These are phyloP conservation scores for Fusarium sp. DNA, from an alignment of 2,329 filamentous ascomycete species.

Conservation along the genomic window DNA sequence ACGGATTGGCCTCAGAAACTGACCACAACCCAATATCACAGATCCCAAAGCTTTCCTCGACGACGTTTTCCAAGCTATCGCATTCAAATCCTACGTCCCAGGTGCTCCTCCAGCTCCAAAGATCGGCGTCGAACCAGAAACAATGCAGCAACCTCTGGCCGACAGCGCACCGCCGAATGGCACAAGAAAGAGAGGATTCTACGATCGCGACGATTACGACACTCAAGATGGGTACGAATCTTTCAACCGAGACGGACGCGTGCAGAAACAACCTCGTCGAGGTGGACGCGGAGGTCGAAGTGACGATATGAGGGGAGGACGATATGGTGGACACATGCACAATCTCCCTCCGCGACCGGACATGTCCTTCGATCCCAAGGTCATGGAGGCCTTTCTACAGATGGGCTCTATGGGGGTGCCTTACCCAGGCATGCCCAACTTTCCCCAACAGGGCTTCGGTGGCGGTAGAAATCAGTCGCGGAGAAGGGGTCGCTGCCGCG, in stretches of 20 bases:
- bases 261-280: slow-evolving; percentile 70
- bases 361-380: slow-evolving; percentile 66
- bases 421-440: slow-evolving; percentile 53
- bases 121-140: slow-evolving; percentile 15
- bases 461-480: slow-evolving; percentile 45
- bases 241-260: slow-evolving; percentile 52
- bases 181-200: slow-evolving; percentile 52
- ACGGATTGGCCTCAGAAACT: slow-evolving; percentile 5
- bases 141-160: slow-evolving; percentile 34
- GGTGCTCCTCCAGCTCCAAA: slow-evolving; percentile 59
- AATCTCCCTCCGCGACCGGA: slow-evolving; percentile 31
- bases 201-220: slow-evolving; percentile 45
- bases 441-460: slow-evolving; percentile 46
- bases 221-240: slow-evolving; percentile 41
- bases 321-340: slow-evolving; percentile 22
- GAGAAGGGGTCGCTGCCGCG: slow-evolving; percentile 67
- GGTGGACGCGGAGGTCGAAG: slow-evolving; percentile 53
- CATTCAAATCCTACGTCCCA: slow-evolving; percentile 70
- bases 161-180: slow-evolving; percentile 28
- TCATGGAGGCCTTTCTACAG: slow-evolving; percentile 70
- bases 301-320: slow-evolving; percentile 38
- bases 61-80: slow-evolving; percentile 75
- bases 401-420: slow-evolving; percentile 68
- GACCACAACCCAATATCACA: slow-evolving; percentile 22
- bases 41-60: slow-evolving; percentile 68